These are phyloP conservation scores for Leucosporidium creatinivorum DNA, from an alignment of 768 basidiomycete genomes.

Conservation along the genomic window DNA sequence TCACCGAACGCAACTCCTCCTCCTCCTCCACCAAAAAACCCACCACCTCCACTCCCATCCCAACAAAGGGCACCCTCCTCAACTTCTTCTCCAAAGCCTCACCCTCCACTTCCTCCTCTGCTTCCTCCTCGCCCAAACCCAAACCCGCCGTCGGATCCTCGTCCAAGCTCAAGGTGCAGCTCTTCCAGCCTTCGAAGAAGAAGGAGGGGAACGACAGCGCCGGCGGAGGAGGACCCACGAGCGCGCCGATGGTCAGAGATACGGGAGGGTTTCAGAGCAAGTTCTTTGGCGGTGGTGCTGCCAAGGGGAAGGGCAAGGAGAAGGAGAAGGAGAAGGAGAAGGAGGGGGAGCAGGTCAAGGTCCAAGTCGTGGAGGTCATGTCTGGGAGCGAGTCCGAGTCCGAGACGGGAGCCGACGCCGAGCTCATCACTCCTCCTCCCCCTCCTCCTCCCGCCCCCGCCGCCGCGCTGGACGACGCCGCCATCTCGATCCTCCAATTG, in stretches of 20 bases:
- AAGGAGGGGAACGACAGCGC: no score
- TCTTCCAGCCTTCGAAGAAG: neutral
- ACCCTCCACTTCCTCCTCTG: neutral
- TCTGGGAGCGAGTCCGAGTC: neutral
- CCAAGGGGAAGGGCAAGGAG: neutral
- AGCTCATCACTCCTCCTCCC: neutral
- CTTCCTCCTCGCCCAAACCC: neutral
- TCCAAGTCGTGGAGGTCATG: neutral
- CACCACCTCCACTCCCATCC: neutral
- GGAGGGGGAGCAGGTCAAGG: neutral
- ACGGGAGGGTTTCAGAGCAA: constrained; percentile 9
- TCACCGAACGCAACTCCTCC: neutral
- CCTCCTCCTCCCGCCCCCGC: no score
- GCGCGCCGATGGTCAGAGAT: neutral
- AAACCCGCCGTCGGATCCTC: neutral
- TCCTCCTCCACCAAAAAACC: neutral
- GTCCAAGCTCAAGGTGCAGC: constrained; percentile 3
- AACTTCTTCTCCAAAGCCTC: constrained; percentile 11
- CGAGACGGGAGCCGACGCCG: neutral
- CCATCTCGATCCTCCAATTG: no score
- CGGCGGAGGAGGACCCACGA: neutral
- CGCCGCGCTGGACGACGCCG: no score
- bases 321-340: neutral
- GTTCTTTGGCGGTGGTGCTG: constrained; percentile 13
- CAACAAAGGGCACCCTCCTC: constrained; percentile 12